Base-by-base conservation (phyloP, 2,329 filamentous ascomycete species). In the Apiospora saccharicola region DNA sequence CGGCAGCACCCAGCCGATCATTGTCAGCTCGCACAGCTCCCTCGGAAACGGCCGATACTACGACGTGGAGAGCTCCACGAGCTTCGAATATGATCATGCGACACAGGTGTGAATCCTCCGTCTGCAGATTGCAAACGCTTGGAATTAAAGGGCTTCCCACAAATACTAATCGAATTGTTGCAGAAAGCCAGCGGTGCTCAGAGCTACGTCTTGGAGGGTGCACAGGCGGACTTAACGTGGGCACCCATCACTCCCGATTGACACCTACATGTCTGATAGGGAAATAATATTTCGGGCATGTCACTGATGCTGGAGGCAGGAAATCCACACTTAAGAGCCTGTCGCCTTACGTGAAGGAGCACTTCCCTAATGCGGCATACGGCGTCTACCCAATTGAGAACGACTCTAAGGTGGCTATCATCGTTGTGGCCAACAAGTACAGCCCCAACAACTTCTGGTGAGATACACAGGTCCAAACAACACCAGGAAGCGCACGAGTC, bases 391-490 rank as follows among this genome's bases (percentile, higher is more conserved):
- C 96, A 14, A 91, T 90, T 76, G 90, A 94, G 77, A 87, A 92
- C 75, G 93, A 96, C 81, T 89, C 90, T 41, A 90, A 91, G 77
- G 84, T 98, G 73, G 94, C 95, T 68, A 87, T 98, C 75, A 84
- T 97, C 71, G 90, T 98, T 69, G 95, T 98, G 68, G 94, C 95
- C 72, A 98, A 96, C 87, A 98, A 98, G 83, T 98, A 98, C 86
- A 97, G 94, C 79, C 96, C 97, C 10, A 94, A 95, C 82, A 99
- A 99, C 88, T 99, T 95, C 88, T 98, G 96, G 95, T 95, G 85
- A 57, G 84, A 68, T n/a, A 68, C n/a, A n/a, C 24, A 26, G 14
- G 5, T 2, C 67, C n/a, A 19, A 26, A 68, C 12, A 37, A 49
- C 43, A 67, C 19, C 77, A 81, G 70, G 80, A 73, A 61, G 64